These are phyloP conservation scores for Urtica urens DNA, from an alignment of 306 rosid genomes.

Conservation along the genomic window DNA sequence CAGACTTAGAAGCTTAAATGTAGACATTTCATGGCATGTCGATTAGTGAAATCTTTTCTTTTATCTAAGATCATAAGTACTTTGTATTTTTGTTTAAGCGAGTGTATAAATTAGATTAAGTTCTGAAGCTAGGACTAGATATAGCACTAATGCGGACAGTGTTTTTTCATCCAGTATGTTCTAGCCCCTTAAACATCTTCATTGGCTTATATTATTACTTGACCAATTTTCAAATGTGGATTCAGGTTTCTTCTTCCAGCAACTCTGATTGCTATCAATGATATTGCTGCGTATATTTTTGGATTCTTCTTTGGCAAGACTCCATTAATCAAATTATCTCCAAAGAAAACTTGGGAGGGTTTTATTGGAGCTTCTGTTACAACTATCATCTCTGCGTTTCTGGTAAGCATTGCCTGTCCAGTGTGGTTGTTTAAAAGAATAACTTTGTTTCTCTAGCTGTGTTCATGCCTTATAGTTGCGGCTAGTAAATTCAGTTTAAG, in stretches of 20 bases:
- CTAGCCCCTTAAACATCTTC: not conserved
- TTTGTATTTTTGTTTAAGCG: no score
- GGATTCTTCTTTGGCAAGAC: constrained; percentile 96
- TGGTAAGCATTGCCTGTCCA: constrained; percentile 43
- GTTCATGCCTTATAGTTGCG: not conserved
- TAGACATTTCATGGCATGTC: no score
- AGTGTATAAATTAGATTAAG: not conserved
- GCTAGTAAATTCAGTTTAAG: no score
- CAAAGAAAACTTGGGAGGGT: constrained; percentile 99
- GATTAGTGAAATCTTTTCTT: no score
- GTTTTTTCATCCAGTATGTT: not conserved
- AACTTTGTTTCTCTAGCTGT: not conserved
- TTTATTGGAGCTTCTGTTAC: constrained; percentile 97
- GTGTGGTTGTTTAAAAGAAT: not conserved
- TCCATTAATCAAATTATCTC: constrained; percentile 93
- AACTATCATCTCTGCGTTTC: constrained; percentile 84
- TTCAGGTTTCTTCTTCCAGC: constrained; percentile 99
- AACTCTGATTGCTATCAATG: constrained; percentile 84
- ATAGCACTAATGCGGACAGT: not conserved
- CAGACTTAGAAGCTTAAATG: no score
- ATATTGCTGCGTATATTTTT: constrained; percentile 82
- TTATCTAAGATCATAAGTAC: no score
- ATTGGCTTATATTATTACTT: not conserved
- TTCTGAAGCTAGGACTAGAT: not conserved
- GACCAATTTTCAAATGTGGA: constrained; percentile 11